Evolutionary conservation across 768 basidiomycete species (phyloP).

Genomic region (Mycena latifolia): DNA sequence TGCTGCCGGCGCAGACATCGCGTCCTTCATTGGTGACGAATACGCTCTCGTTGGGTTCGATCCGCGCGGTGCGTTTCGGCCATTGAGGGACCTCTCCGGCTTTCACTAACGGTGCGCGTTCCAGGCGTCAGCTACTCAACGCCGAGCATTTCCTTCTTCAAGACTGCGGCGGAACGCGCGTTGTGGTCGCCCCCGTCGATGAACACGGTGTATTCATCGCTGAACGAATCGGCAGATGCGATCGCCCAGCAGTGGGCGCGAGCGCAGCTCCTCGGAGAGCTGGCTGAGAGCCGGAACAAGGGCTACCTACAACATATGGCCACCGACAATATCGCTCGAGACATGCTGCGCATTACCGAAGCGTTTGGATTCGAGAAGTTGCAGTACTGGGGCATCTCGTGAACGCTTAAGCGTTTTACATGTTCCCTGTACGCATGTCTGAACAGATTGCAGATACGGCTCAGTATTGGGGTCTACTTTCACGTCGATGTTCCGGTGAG

Average conservation of each 20-base stretch:
- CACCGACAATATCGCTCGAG: background rate
- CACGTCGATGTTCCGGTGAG: too few relatives aligned
- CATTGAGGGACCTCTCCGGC: too few relatives aligned
- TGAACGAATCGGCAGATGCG: conserved; percentile 12
- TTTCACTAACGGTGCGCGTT: background rate
- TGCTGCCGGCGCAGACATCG: background rate
- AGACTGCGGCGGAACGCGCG: conserved; percentile 15
- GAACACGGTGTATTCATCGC: background rate
- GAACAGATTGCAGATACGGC: too few relatives aligned
- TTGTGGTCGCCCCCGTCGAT: background rate
- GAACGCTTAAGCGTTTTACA: background rate
- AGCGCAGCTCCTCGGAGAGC: conserved; percentile 6
- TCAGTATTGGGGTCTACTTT: too few relatives aligned
- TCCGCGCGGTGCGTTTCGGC: conserved; percentile 1
- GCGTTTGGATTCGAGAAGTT: background rate
- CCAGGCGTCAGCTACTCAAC: conserved; percentile 29
- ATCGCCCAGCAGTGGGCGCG: conserved; percentile 16
- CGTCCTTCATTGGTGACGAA: conserved; percentile 20
- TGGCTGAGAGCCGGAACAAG: background rate
- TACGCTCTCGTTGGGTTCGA: conserved; percentile 9
- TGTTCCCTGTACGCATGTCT: too few relatives aligned
- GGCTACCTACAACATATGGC: background rate
- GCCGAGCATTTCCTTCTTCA: conserved; percentile 22
- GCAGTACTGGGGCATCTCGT: background rate
- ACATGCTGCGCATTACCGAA: background rate